Evolutionary conservation across 164 flowering plant species (phyloP).

Genomic region (Cinnamomum chago): DNA sequence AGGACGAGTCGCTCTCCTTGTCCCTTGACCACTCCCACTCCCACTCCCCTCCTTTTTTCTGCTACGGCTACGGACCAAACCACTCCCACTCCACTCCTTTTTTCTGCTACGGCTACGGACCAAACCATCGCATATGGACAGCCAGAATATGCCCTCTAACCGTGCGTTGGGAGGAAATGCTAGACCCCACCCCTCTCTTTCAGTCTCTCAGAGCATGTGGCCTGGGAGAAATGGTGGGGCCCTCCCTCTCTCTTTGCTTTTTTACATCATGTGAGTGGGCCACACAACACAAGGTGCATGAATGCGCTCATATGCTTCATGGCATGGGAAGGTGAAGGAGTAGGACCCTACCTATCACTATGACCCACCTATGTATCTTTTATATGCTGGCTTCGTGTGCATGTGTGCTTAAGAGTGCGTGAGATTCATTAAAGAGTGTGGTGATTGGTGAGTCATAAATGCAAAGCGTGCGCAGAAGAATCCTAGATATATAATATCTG

Average conservation of each 20-base stretch:
- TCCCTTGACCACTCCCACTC: background rate
- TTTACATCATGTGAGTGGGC: background rate
- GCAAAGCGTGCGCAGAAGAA: too few relatives aligned
- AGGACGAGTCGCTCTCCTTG: background rate
- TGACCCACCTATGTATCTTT: too few relatives aligned
- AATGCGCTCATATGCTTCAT: too few relatives aligned
- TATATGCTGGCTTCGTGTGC: too few relatives aligned
- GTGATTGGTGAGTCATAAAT: too few relatives aligned
- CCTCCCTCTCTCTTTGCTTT: background rate
- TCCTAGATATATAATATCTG: too few relatives aligned
- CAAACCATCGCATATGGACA: background rate
- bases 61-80: too few relatives aligned
- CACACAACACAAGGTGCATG: background rate
- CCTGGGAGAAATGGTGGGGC: background rate
- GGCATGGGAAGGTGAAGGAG: too few relatives aligned
- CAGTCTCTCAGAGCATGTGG: background rate
- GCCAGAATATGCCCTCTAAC: background rate
- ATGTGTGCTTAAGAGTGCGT: too few relatives aligned
- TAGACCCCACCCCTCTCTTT: background rate
- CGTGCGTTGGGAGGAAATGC: conserved; percentile 2
- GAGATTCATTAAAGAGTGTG: too few relatives aligned
- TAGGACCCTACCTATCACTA: too few relatives aligned
- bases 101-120: too few relatives aligned
- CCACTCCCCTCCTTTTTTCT: background rate
- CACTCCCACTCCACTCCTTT: background rate